phyloP scores from a whole-genome alignment of 1,139 yeast species.

The Yamadazyma sp. region DNA sequence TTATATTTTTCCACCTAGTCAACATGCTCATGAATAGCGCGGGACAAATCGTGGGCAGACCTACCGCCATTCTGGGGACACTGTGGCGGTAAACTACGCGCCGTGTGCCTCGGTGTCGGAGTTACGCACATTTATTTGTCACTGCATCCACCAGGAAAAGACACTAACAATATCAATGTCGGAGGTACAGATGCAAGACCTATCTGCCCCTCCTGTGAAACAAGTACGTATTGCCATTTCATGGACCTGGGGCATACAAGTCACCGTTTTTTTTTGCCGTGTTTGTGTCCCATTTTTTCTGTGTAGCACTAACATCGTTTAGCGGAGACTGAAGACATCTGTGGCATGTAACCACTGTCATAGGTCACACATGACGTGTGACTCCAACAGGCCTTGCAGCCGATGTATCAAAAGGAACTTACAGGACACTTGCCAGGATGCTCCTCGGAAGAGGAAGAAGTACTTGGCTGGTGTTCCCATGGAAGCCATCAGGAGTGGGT shows the following conservation, averaged over 20 bases:
- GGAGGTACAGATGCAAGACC: neutral
- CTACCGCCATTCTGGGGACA: too few species aligned
- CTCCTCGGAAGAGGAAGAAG: conserved; percentile 83
- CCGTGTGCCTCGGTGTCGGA: conserved; percentile 1
- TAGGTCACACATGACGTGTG: conserved; percentile 86
- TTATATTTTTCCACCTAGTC: too few species aligned
- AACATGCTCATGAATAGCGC: neutral
- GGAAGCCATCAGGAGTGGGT: neutral
- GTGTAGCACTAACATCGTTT: neutral
- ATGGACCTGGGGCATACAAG: neutral
- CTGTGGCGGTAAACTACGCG: too few species aligned
- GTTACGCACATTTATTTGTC: neutral
- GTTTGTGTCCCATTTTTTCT: too few species aligned
- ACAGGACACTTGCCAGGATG: conserved; percentile 77
- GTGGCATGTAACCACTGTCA: conserved; percentile 89
- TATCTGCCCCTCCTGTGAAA: neutral
- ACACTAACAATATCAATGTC: neutral
- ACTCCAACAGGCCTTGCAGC: conserved; percentile 74
- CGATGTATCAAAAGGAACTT: conserved; percentile 75
- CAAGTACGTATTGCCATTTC: neutral
- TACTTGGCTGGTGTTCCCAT: conserved; percentile 62
- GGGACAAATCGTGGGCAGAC: neutral
- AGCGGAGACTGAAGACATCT: conserved; percentile 59
- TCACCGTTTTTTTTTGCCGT: too few species aligned
- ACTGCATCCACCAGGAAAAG: neutral